Evolutionary conservation across 768 basidiomycete genomes (phyloP), one percentile per base, ranked within the genome.

Genomic region (Podaxis rugospora): DNA sequence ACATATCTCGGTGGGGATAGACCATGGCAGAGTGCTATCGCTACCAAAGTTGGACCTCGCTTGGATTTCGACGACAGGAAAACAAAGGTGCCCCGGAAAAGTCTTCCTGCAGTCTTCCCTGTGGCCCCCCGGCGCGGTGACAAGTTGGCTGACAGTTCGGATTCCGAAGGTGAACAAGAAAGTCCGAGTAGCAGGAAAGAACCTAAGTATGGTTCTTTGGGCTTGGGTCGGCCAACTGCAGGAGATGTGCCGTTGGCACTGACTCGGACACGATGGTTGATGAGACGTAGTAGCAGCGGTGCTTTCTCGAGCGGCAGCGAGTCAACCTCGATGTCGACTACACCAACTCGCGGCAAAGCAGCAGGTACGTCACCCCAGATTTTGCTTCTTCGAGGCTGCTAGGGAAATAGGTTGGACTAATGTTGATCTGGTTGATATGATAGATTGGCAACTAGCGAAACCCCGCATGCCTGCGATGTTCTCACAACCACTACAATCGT

Each of bases 21-120:
- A 9, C 89, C 87, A 3, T 92, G 90, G 90, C 90, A 91, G 70
- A 92, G 90, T 67, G 90, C 90, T 3, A 82, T 92, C 18, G 81
- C 90, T 13, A 72, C 80, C 64, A 90, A 88, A 70, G 84, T 90
- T 51, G 85, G 83, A 3, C 71, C 77, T 25, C 72, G 77, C 28
- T 78, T 82, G 32, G 76, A 79, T 37, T 83, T 82, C 68, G 72
- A 74, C 23, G 74, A 73, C 27, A 79, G 75, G 65, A 80, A 80
- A 63, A 75, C 70, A 36, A 54, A 54, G 21, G 36, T 39, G 18
- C 84, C 84, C 18, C 78, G 90, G 57, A 88, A 92, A 77, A 92
- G 90, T 62, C 67, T 93, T 46, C 90, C 90, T 23, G 87, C 89
- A 54, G 88, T 83, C 7, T 89, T 92, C 66, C 82, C 86, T 25